Conservation (phyloP, 208 protist genomes). For the Kentomonas sorsogonicus region DNA sequence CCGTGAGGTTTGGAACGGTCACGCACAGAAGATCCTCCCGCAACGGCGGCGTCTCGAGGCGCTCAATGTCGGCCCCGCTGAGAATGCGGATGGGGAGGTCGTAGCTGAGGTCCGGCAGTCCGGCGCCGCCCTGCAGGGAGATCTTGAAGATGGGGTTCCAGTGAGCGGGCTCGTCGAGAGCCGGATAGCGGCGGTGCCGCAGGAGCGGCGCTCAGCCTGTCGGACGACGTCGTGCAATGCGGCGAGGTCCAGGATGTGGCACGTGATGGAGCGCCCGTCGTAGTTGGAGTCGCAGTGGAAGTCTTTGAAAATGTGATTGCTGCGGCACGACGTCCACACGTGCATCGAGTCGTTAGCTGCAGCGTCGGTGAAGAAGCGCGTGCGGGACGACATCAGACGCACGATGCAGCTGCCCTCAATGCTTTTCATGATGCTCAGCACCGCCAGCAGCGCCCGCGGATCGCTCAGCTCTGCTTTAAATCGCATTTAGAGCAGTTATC, state of each 20-base stretch:
- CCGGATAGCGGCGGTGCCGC: constrained; percentile 8
- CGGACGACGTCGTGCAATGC: constrained; percentile 65
- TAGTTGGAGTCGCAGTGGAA: constrained; percentile 65
- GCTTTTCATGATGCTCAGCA: constrained; percentile 58
- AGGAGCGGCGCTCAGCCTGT: constrained; percentile 46
- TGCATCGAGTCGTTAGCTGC: constrained; percentile 56
- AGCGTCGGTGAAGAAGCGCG: constrained; percentile 63
- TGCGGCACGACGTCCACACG: constrained; percentile 66
- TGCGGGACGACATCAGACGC: constrained; percentile 46
- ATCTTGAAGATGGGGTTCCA: constrained; percentile 26
- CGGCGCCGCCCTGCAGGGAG: constrained; percentile 29
- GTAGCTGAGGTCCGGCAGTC: constrained; percentile 55
- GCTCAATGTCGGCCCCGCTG: constrained; percentile 43
- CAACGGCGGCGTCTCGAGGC: constrained; percentile 41
- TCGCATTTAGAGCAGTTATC: constrained; percentile 39
- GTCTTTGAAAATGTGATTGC: constrained; percentile 55
- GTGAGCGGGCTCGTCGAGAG: too few relatives aligned
- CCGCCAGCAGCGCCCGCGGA: constrained; percentile 34
- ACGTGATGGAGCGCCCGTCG: constrained; percentile 66
- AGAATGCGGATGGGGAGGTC: constrained; percentile 75
- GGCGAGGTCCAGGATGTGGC: constrained; percentile 57
- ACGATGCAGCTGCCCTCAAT: constrained; percentile 59
- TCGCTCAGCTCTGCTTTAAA: constrained; percentile 72
- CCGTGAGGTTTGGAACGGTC: constrained; percentile 46
- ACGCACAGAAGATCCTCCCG: constrained; percentile 45